Evolutionary conservation across 2,329 filamentous ascomycete species (phyloP).

Genomic region (Colletotrichum spinosum): DNA sequence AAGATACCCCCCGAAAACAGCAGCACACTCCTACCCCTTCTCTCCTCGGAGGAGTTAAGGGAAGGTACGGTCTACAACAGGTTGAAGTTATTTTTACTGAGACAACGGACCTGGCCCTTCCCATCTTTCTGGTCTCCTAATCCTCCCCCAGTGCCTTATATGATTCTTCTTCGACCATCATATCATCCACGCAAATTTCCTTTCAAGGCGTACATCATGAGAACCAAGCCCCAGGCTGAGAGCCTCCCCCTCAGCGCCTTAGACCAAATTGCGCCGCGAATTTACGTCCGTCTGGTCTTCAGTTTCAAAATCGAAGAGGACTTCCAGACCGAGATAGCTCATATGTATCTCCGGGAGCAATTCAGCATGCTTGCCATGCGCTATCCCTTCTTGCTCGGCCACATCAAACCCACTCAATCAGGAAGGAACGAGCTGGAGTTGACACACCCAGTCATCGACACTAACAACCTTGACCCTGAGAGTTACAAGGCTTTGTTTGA

Average conservation of each 20-base stretch:
- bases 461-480: not conserved
- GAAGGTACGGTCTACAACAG: too few relatives aligned
- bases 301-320: not conserved
- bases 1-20: too few relatives aligned
- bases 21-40: too few relatives aligned
- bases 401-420: not conserved
- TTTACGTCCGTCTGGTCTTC: constrained; percentile 27
- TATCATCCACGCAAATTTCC: not conserved
- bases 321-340: not conserved
- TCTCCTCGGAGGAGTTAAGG: too few relatives aligned
- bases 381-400: constrained; percentile 28
- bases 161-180: not conserved
- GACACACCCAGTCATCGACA: not conserved
- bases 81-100: too few relatives aligned
- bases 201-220: not conserved
- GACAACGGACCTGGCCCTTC: too few relatives aligned
- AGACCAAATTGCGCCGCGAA: constrained; percentile 32
- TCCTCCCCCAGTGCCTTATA: not conserved
- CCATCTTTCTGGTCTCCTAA: too few relatives aligned
- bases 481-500: constrained; percentile 1
- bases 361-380: constrained; percentile 3
- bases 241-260: not conserved
- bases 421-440: constrained; percentile 22
- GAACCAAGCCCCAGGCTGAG: not conserved
- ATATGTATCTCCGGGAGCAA: not conserved